Base-by-base conservation (phyloP, 352 stramenopile species). In the Blastocystis sp. region DNA sequence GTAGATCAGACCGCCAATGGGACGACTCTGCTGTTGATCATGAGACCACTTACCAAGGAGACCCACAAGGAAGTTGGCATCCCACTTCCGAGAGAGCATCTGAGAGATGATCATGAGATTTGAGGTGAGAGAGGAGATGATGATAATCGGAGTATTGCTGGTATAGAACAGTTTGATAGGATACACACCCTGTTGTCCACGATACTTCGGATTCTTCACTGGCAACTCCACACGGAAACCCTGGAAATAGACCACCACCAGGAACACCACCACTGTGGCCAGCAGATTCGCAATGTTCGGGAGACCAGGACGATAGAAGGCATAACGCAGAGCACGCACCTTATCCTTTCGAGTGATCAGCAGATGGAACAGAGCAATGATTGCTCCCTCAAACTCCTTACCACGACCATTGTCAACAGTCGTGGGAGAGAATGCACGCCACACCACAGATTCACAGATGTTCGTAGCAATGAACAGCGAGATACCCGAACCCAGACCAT, bases 171-270 rank as follows among this genome's bases (percentile, higher is more conserved):
- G n/a, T n/a, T n/a, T n/a, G n/a, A n/a, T n/a, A n/a, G n/a, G n/a
- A n/a, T n/a, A n/a, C n/a, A n/a, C n/a, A n/a, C n/a, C 95, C 91
- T 98, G 94, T 91, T 98, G 95, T 88, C 96, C 96, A 88, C 96
- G 94, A 90, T 97, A 97, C 90, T 97, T 97, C 90, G 98, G 94
- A 92, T 98, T 98, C 93, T 98, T 98, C 90, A 98, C 92, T 39
- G 93, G 93, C 59, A 97, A 91, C 80, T 96, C 92, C 37, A 96
- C 93, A 61, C 92, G 90, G 87, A 89, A 89, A 51, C 96, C 96
- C 92, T 99, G 96, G 92, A 99, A 98, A 93, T 98, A 99, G 89
- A 98, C 98, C 65, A 99, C 96, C 51, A 99, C 94, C 58, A 98
- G 91, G 89, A 99, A 99, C 73, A 99, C 93, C 69, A 99, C 92